Evolutionary conservation across 176 grass and related monocot species (phyloP).

Genomic region (Urochloa ruziziensis): DNA sequence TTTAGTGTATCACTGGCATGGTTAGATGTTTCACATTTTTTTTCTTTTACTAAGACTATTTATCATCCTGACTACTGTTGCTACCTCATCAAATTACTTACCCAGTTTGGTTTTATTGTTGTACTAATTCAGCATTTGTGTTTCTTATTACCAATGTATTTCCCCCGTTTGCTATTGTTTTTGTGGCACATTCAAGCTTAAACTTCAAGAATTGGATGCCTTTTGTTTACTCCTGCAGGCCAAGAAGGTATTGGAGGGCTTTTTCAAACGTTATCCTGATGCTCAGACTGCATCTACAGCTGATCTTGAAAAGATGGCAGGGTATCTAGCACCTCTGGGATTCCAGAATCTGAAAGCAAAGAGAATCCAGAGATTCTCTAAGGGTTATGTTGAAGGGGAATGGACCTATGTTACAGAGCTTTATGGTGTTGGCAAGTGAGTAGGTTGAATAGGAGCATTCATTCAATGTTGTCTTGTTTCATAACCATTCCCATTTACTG

Average conservation of each 20-base stretch:
- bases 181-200: neutral
- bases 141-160: neutral
- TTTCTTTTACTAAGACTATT: neutral
- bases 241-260: conserved; percentile 15
- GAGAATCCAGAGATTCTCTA: conserved; percentile 53
- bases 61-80: neutral
- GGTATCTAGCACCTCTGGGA: conserved; percentile 47
- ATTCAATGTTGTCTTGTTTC: neutral
- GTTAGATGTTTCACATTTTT: neutral
- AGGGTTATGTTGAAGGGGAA: conserved; percentile 34
- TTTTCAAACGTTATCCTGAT: conserved; percentile 50
- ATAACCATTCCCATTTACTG: neutral
- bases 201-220: neutral
- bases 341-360: conserved; percentile 39
- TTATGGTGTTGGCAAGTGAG: conserved; percentile 78
- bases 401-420: conserved; percentile 73
- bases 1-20: conserved; percentile 2
- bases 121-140: neutral
- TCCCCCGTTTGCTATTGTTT: neutral
- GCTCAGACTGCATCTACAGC: conserved; percentile 6
- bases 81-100: neutral
- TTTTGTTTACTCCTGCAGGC: conserved; percentile 34
- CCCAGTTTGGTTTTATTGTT: neutral
- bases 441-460: neutral
- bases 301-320: conserved; percentile 32